Percentiles rank a stretch among this genome's conserved stretches.
phyloP scores from a whole-genome alignment of 345 rosid species.

The Salix caprea region DNA sequence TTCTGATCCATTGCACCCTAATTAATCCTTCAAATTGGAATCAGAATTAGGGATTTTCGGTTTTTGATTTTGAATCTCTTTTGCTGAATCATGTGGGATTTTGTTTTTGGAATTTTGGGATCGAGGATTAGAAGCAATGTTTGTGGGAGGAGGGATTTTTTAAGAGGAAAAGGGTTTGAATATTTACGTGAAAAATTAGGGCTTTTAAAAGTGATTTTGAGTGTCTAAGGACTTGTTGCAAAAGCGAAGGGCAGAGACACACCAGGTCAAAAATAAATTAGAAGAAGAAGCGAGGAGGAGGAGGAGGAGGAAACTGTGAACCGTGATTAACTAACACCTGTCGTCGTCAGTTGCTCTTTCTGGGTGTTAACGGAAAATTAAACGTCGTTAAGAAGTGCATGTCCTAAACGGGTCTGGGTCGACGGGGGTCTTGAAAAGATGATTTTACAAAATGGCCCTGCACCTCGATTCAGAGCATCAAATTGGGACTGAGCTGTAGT shows the following conservation, averaged over 20 bases:
- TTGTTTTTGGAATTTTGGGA: not conserved
- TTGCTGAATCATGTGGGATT: not conserved
- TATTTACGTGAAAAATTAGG: constrained; percentile 1
- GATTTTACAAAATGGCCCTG: not conserved
- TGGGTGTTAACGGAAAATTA: not conserved
- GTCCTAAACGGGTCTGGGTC: not conserved
- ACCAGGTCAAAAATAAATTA: constrained; percentile 3
- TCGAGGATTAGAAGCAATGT: not conserved
- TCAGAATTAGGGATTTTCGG: not conserved
- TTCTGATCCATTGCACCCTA: constrained; percentile 25
- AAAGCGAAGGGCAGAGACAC: not conserved
- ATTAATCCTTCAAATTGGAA: too few species aligned
- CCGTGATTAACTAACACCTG: not conserved
- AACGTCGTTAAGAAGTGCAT: not conserved
- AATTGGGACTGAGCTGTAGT: not conserved
- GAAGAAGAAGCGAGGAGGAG: not conserved
- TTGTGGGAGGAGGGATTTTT: not conserved
- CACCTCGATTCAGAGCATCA: not conserved
- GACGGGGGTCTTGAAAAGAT: not conserved
- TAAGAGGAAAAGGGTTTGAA: not conserved
- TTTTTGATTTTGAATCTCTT: not conserved
- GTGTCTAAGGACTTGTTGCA: not conserved
- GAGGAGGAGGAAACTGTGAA: not conserved
- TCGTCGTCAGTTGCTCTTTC: not conserved
- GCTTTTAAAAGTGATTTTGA: constrained; percentile 2